Conservation (phyloP, 495 filamentous ascomycete genomes). For the Wilcoxina mikolae region DNA sequence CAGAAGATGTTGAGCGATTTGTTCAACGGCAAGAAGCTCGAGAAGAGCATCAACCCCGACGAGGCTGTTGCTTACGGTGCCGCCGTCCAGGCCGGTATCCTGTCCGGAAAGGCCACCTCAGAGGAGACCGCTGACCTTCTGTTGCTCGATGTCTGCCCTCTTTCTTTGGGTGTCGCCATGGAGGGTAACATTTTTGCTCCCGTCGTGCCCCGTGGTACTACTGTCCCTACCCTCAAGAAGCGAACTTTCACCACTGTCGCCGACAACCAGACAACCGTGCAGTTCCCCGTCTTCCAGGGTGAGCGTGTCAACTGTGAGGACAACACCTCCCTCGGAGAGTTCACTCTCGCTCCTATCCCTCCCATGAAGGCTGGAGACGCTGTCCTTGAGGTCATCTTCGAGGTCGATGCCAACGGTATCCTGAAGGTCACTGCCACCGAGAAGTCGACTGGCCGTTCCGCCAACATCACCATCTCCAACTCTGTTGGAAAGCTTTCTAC, state of each 20-base stretch:
- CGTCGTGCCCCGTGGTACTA: constrained; percentile 78
- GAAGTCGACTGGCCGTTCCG: constrained; percentile 93
- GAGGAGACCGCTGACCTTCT: constrained; percentile 92
- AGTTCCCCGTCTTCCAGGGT: constrained; percentile 96
- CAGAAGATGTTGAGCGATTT: constrained; percentile 97
- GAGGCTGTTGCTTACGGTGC: constrained; percentile 99
- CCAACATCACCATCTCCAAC: constrained; percentile 99
- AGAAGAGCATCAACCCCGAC: constrained; percentile 99
- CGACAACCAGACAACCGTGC: constrained; percentile 89
- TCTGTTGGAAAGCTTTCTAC: constrained; percentile 96
- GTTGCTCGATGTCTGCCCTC: constrained; percentile 88
- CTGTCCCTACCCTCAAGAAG: constrained; percentile 91
- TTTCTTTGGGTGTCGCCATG: constrained; percentile 99
- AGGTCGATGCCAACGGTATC: constrained; percentile 99
- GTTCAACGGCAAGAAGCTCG: constrained; percentile 98
- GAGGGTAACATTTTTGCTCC: constrained; percentile 99
- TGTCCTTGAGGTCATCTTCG: constrained; percentile 94
- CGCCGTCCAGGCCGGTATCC: constrained; percentile 94
- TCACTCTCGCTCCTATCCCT: constrained; percentile 92
- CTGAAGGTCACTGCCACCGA: constrained; percentile 99
- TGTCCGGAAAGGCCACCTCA: constrained; percentile 90
- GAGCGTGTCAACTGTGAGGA: constrained; percentile 99
- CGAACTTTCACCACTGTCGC: constrained; percentile 93
- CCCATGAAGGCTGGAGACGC: constrained; percentile 96
- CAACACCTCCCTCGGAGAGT: constrained; percentile 97